Conservation (phyloP, 192 early-diverging fungal species). For the Entomortierella chlamydospora region DNA sequence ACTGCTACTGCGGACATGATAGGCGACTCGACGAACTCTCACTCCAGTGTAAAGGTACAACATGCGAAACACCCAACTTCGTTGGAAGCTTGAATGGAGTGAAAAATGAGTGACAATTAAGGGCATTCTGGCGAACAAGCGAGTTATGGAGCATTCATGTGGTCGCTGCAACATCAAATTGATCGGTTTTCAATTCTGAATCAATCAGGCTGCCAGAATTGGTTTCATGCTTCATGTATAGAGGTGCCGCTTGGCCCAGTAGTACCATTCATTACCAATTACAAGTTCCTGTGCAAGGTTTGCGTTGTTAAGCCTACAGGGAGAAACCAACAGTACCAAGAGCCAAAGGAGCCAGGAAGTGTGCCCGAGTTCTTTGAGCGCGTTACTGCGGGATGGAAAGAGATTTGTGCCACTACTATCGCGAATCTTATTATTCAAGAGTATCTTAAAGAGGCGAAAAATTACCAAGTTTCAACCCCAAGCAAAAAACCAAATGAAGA, state of each 20-base stretch:
- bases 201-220: conserved; percentile 66
- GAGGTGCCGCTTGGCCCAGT: conserved; percentile 54
- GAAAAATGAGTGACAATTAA: no score
- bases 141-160: not conserved
- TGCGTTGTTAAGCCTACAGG: conserved; percentile 56
- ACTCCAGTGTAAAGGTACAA: conserved; percentile 67
- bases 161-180: not conserved
- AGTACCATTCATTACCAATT: conserved; percentile 73
- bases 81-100: no score
- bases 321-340: conserved; percentile 23
- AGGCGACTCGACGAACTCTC: conserved; percentile 64
- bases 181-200: not conserved
- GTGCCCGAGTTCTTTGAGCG: conserved; percentile 63
- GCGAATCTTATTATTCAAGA: conserved; percentile 71
- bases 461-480: conserved; percentile 37
- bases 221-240: conserved; percentile 72
- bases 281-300: conserved; percentile 64
- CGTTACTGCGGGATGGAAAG: conserved; percentile 74
- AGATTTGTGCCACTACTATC: conserved; percentile 69
- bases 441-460: conserved; percentile 43
- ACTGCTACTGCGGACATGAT: conserved; percentile 79
- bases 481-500: conserved; percentile 51
- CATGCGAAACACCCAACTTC: no score
- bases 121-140: no score
- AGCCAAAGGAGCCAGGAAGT: conserved; percentile 34